Base-by-base conservation (phyloP, 805 yeast genomes). In the Candida nonsorbophila region DNA sequence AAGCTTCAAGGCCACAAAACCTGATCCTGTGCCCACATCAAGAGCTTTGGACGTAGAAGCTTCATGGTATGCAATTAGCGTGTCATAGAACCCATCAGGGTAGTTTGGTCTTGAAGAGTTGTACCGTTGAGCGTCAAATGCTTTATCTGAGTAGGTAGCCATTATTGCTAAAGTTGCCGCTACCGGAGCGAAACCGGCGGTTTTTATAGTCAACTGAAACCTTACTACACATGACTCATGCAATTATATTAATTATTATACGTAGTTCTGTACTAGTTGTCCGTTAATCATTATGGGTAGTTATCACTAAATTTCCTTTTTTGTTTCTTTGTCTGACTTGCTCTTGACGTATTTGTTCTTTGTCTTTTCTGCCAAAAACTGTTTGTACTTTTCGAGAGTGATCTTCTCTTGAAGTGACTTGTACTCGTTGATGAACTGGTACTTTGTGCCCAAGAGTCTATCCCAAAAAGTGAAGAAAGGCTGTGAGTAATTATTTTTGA, bases 401-500 rank as follows among this genome's bases (percentile, higher is more conserved):
- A 84, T 72, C 44, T 72, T 70, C 47, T 74, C 67, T 56, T 84
- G 88, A 41, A 76, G 57, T 29, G 71, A 69, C 45, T 69, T 72
- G 59, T 84, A 85, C 32, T 71, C 72, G 39, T 79, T 73, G 74
- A 51, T 51, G 34, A 64, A 61, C 40, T 74, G 66, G 59, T 80
- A 88, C 47, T 79, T 77, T 2, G 97, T 86, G 32, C 77, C 73
- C 33, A 74, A 69, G 27, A 79, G 39, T 29, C 61, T 60, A 57
- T 92, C 98, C 98, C 98, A 92, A 50, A 86, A 77, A 2, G 86
- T 81, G 61, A 92, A 92, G 63, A 90, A 92, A 4, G 98, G 98
- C 67, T 92, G 98, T 9, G 94, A 80, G 50, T 79, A 92, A 62
- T 92, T 92, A 33, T 81, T 77, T 65, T 86, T 86, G 60, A 92